Evolutionary conservation across 129 eudicot species (phyloP), one percentile per base, ranked within the genome.

Genomic region (Flaveria brownii): DNA sequence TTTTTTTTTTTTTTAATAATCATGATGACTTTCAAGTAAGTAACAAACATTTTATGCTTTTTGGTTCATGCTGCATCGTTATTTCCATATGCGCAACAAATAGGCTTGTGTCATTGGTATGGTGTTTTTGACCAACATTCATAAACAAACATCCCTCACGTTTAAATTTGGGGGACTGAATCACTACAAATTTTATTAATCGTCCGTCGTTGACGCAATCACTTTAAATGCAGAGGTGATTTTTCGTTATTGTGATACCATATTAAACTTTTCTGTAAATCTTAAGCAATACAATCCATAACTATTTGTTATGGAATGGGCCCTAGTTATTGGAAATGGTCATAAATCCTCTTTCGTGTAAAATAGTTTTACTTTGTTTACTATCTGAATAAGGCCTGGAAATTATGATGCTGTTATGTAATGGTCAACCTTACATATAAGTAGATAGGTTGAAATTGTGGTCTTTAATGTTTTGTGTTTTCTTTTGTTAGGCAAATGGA

Each of bases 401-500:
- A 64, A 39, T 64, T 76, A 75, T 46, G 33, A 63, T 75, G 70
- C 46, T 75, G 49, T 14, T 75, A 62, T 50, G 63, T n/a, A 17
- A 62, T 63, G 60, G 45, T 46, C 79, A 28, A 49, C 4, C 16
- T 18, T 2, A 13, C 16, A 0, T 51, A 69, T 46, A 5, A 50
- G 49, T 51, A 71, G 28, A 71, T 2, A 4, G 12, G 47, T 71
- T 9, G 28, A 51, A 28, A 8, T 9, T 16, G 0, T 0, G 4
- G 17, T 10, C n/a, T 71, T 15, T 76, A 46, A 47, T 36, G 6
- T 16, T 30, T 17, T 9, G 23, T 14, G 28, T 46, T 30, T 30
- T 4, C 41, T 36, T 42, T 39, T 72, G 5, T 20, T 84, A 94
- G 98, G 97, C 97, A 69, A 91, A 87, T 52, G 90, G 98, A 55